Conservation (phyloP, 2,329 filamentous ascomycete genomes). For the Alternaria postmessia region DNA sequence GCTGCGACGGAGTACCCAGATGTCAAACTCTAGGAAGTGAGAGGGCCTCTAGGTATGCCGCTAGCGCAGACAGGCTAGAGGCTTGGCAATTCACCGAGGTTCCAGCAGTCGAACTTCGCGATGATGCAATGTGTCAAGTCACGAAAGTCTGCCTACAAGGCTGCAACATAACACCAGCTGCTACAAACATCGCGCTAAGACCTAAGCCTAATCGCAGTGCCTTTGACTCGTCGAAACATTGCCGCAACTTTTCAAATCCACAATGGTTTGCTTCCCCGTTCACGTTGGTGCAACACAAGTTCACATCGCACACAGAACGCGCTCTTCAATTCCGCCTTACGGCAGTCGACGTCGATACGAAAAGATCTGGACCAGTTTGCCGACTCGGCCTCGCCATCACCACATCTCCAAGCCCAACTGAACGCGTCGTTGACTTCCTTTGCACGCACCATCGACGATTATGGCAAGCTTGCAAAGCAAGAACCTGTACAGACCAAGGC, state of each 20-base stretch:
- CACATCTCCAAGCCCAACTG: slow-evolving; percentile 65
- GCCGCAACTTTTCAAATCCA: not conserved
- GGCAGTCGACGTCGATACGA: slow-evolving; percentile 82
- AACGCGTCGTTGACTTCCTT: slow-evolving; percentile 73
- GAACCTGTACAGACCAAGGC: slow-evolving; percentile 92
- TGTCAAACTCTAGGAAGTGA: not conserved
- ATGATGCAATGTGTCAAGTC: slow-evolving; percentile 48
- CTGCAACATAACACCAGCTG: not conserved
- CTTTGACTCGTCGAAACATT: not conserved
- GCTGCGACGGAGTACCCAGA: not conserved
- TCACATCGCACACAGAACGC: slow-evolving; percentile 67
- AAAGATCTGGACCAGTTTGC: slow-evolving; percentile 77
- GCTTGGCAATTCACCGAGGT: slow-evolving; percentile 24
- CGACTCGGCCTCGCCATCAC: slow-evolving; percentile 65
- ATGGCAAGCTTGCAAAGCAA: slow-evolving; percentile 82
- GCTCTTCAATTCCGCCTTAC: slow-evolving; percentile 84
- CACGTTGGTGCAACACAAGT: not conserved
- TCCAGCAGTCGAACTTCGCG: slow-evolving; percentile 15
- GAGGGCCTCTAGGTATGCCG: not conserved
- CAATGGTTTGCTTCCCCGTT: slow-evolving; percentile 30
- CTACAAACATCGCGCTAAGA: not conserved
- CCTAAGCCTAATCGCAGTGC: too few species aligned
- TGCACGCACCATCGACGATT: slow-evolving; percentile 90
- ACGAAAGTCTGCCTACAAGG: slow-evolving; percentile 23
- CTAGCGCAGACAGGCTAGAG: not conserved